Conservation (phyloP, 2,329 filamentous ascomycete species). For the Anthostomella pinea region DNA sequence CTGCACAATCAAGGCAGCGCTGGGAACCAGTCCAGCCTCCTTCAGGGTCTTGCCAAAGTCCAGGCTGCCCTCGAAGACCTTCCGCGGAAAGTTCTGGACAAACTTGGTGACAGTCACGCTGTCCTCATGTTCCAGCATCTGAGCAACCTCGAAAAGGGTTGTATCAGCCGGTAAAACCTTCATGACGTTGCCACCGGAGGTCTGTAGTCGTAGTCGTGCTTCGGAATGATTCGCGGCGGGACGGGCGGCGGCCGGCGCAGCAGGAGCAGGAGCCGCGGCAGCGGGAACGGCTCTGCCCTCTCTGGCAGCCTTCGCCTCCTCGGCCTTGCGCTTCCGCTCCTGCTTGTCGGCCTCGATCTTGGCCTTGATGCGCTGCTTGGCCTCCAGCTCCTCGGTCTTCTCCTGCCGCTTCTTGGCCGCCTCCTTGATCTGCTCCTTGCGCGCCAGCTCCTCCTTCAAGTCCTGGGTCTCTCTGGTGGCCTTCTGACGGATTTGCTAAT, state of each 20-base stretch:
- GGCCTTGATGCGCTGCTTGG: constrained; percentile 84
- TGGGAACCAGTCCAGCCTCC: constrained; percentile 86
- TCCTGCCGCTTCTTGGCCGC: constrained; percentile 82
- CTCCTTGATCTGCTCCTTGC: constrained; percentile 90
- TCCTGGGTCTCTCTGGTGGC: constrained; percentile 86
- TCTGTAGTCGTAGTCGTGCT: constrained; percentile 79
- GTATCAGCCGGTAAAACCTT: constrained; percentile 89
- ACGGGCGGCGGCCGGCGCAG: constrained; percentile 44
- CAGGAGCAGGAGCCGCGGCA: constrained; percentile 41
- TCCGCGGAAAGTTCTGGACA: constrained; percentile 81
- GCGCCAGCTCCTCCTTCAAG: constrained; percentile 81
- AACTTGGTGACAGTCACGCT: constrained; percentile 73
- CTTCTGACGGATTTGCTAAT: constrained; percentile 73
- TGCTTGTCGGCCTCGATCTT: constrained; percentile 95
- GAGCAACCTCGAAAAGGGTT: constrained; percentile 88
- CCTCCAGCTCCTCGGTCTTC: constrained; percentile 80
- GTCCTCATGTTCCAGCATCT: constrained; percentile 68
- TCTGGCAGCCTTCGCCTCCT: constrained; percentile 80
- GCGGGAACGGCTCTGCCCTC: constrained; percentile 61
- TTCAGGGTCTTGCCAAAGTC: constrained; percentile 91
- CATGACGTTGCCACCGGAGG: constrained; percentile 69
- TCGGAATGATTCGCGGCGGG: constrained; percentile 74
- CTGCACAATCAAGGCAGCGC: constrained; percentile 79
- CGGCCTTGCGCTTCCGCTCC: constrained; percentile 79
- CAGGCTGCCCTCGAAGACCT: constrained; percentile 64